Evolutionary conservation across 108 stramenopile species (phyloP).

Genomic region (Bacterosira constricta): DNA sequence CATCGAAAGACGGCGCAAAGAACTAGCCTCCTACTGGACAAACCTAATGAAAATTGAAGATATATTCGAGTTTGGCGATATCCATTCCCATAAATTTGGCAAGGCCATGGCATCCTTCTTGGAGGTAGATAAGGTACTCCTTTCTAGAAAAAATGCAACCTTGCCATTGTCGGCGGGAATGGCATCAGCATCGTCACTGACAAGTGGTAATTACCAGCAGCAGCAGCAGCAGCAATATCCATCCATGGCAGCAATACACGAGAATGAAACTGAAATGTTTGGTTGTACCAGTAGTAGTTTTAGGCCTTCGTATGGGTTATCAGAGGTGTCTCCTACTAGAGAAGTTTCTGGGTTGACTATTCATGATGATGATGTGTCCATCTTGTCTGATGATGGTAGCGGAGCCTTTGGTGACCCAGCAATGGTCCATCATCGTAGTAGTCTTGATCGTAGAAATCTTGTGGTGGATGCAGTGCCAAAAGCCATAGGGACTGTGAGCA

Average conservation of each 20-base stretch:
- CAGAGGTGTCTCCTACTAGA: background rate
- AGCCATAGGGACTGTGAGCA: background rate
- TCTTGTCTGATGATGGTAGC: slow-evolving; percentile 41
- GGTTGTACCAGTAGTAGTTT: background rate
- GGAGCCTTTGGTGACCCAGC: background rate
- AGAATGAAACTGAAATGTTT: slow-evolving; percentile 16
- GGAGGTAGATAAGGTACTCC: slow-evolving; percentile 36
- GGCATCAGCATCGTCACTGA: background rate
- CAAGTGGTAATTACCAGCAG: background rate
- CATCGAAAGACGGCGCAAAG: slow-evolving; percentile 33
- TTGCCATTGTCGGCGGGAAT: slow-evolving; percentile 4
- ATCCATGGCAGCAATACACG: slow-evolving; percentile 5
- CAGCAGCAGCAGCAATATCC: background rate
- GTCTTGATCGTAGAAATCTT: background rate
- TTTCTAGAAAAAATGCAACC: too few relatives aligned
- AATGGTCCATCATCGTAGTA: background rate
- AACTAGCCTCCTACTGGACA: slow-evolving; percentile 36
- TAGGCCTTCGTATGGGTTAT: background rate
- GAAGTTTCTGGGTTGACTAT: slow-evolving; percentile 14
- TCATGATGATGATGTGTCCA: slow-evolving; percentile 38
- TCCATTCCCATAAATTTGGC: slow-evolving; percentile 24
- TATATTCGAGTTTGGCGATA: slow-evolving; percentile 46
- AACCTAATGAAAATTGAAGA: slow-evolving; percentile 38
- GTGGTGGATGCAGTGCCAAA: slow-evolving; percentile 7
- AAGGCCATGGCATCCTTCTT: slow-evolving; percentile 38